phyloP scores from a whole-genome alignment of 2,329 filamentous ascomycete species.

The Fusarium chaquense region DNA sequence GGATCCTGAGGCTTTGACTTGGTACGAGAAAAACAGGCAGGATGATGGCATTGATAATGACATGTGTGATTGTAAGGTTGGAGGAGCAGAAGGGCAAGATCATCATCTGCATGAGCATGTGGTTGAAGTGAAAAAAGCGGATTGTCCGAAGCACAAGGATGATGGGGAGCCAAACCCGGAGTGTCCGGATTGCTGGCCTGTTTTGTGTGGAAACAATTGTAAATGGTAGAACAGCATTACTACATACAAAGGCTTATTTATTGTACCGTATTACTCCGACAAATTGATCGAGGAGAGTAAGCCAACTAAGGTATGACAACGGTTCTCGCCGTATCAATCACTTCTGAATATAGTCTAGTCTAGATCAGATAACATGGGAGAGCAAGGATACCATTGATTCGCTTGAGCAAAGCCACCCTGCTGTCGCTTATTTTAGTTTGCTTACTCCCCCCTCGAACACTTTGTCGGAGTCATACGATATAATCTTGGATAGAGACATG shows the following conservation, averaged over 20 bases:
- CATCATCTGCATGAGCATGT: background rate
- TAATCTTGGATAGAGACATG: background rate
- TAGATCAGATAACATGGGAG: no score
- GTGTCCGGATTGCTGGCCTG: background rate
- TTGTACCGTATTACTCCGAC: background rate
- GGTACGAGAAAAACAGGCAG: background rate
- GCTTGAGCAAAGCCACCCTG: no score
- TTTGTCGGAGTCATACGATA: no score
- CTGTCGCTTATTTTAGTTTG: no score
- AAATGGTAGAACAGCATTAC: background rate
- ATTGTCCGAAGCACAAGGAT: background rate
- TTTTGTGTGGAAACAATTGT: background rate
- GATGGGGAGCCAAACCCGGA: background rate
- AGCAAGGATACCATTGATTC: no score
- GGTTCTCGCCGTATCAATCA: no score
- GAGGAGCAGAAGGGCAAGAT: background rate
- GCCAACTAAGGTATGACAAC: no score
- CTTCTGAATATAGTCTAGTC: no score
- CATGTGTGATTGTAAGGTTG: background rate
- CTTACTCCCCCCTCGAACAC: no score
- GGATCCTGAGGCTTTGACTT: background rate
- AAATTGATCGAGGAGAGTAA: no score
- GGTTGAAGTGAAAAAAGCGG: background rate
- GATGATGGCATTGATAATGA: background rate
- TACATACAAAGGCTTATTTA: background rate